phyloP scores from a whole-genome alignment of 192 early-diverging fungal genomes.

The Gigaspora rosea region DNA sequence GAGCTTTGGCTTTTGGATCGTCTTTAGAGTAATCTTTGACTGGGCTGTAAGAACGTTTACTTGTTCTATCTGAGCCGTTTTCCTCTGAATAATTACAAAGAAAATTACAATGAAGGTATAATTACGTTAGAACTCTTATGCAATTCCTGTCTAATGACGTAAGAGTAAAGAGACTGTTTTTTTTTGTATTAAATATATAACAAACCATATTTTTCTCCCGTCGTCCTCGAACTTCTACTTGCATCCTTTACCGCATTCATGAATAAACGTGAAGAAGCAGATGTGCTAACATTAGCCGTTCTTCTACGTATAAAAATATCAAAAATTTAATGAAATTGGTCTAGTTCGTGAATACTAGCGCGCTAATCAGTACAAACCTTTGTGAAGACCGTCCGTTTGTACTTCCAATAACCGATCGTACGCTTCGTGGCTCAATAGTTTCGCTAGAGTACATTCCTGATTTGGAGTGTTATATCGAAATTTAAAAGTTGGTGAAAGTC shows the following conservation, averaged over 20 bases:
- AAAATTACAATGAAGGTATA: background rate
- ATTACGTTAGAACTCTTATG: background rate
- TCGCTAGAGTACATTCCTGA: conserved; percentile 18
- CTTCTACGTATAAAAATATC: background rate
- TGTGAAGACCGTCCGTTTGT: conserved; percentile 7
- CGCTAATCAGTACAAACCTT: conserved; percentile 5
- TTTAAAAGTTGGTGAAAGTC: background rate
- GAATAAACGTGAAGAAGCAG: conserved; percentile 21
- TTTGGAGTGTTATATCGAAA: background rate
- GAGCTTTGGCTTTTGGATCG: conserved; percentile 25
- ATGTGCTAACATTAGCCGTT: background rate
- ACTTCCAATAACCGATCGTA: conserved; percentile 22
- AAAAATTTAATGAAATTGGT: background rate
- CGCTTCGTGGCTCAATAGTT: conserved; percentile 17
- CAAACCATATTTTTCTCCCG: conserved; percentile 3
- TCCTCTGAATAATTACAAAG: background rate
- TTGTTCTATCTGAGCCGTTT: background rate
- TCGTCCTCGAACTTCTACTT: conserved; percentile 8
- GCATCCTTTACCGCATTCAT: conserved; percentile 33
- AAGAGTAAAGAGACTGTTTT: background rate
- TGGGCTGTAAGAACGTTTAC: conserved; percentile 30
- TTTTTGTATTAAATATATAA: background rate
- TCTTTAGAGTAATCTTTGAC: background rate
- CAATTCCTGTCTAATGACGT: background rate
- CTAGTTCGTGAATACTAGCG: background rate